Evolutionary conservation across 805 yeast species (phyloP), one percentile per base, ranked within the genome.

Genomic region (Kregervanrija delftensis): DNA sequence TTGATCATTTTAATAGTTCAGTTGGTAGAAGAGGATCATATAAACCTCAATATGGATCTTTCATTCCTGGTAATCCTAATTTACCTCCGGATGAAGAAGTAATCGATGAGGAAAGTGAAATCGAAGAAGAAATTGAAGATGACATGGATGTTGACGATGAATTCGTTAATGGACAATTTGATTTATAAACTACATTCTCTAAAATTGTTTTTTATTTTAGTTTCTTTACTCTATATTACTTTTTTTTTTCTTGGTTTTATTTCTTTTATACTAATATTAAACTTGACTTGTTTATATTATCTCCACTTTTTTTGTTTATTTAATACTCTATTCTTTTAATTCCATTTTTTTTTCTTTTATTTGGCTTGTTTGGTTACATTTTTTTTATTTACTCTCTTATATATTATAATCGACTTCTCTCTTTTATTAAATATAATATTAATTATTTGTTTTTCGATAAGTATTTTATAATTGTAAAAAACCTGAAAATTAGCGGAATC

Each of bases 131-230:
- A 30, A 71, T 68, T 39, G 69, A 71, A 68, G 76, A 73, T 31
- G 74, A 57, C 15, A 60, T 55, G 33, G 65, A 57, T 47, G 61
- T 56, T 42, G 90, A 81, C 52, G 90, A 84, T 58, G 90, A 84
- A 56, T 86, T 86, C 67, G 93, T 87, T 42, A 87, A 85, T 61
- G 96, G 96, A 17, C 84, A 87, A 53, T 88, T 89, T 60, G 96
- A 89, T 63, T 73, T 89, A 54, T 87, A 46, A 43, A 16, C 13
- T 13, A 15, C 11, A 16, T 8, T 5, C 22, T 32, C 8, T 35
- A 15, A 12, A 10, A n/a, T 37, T 15, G 4, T 30, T 16, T 35
- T 42, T 35, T 41, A 14, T 28, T 34, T 35, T 8, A 4, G 30
- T 32, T 33, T 39, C 30, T 43, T 17, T 32, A 31, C 9, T 43